Evolutionary conservation across 2,329 filamentous ascomycete genomes (phyloP).

Genomic region (Fusarium lyarnte): DNA sequence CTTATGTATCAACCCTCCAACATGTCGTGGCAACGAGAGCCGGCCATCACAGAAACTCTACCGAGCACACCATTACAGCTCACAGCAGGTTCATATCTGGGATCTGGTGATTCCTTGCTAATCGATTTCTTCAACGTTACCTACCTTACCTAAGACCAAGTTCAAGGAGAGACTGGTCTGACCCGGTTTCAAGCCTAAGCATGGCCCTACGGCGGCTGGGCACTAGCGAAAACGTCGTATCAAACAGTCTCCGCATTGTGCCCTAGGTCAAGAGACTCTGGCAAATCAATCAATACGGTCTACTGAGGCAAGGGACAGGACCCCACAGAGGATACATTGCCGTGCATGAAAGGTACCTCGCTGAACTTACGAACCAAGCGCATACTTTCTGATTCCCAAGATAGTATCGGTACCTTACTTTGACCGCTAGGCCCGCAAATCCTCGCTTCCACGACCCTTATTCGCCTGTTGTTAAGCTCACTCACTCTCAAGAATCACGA

Average conservation of each 20-base stretch:
- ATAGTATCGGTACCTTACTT: conserved; percentile 36
- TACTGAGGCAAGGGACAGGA: conserved; percentile 7
- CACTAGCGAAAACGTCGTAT: conserved; percentile 38
- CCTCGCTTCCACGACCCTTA: conserved; percentile 10
- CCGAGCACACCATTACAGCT: conserved; percentile 16
- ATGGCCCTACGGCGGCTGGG: conserved; percentile 29
- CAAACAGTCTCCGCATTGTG: conserved; percentile 34
- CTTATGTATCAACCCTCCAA: conserved; percentile 38
- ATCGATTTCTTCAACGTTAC: not conserved
- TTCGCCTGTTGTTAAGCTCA: conserved; percentile 14
- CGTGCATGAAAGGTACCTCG: conserved; percentile 18
- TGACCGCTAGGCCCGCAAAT: conserved; percentile 13
- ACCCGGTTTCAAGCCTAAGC: conserved; percentile 21
- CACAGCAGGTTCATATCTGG: conserved; percentile 6
- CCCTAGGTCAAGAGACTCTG: conserved; percentile 15
- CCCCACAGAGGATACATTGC: conserved; percentile 24
- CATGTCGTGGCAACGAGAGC: conserved; percentile 17
- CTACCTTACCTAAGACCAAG: not conserved
- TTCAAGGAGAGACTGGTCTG: conserved; percentile 13
- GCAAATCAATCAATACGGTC: conserved; percentile 36
- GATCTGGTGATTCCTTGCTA: conserved; percentile 16
- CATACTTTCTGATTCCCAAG: conserved; percentile 18
- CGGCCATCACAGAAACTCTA: conserved; percentile 16
- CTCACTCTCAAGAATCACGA: conserved; percentile 12
- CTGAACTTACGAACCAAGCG: conserved; percentile 12